Percentiles rank a stretch among this genome's conserved stretches.
Evolutionary conservation across 768 basidiomycete genomes (phyloP).

Genomic region (Hebeloma cylindrosporum): DNA sequence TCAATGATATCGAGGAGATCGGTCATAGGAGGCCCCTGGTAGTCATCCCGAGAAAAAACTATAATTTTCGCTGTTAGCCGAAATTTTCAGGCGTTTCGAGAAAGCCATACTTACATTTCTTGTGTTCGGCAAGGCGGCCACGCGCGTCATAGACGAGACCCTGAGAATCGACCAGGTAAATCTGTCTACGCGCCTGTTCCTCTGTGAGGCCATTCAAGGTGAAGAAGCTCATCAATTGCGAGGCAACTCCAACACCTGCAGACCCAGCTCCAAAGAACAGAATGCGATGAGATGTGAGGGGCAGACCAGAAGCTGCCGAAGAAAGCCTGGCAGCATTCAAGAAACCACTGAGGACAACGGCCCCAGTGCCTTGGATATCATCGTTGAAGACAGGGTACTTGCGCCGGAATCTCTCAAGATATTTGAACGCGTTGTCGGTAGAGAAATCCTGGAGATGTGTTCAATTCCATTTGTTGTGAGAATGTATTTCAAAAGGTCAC

Average conservation of each 20-base stretch:
- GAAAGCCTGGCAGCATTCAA: conserved; percentile 83
- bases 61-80: conserved; percentile 10
- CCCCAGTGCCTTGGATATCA: conserved; percentile 89
- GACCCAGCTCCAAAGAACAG: conserved; percentile 93
- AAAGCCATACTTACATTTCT: conserved; percentile 65
- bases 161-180: conserved; percentile 86
- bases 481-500: conserved; percentile 6
- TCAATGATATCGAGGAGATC: conserved; percentile 76
- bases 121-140: conserved; percentile 76
- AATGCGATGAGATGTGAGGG: conserved; percentile 75
- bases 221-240: conserved; percentile 88
- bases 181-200: conserved; percentile 72
- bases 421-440: conserved; percentile 87
- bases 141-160: conserved; percentile 80
- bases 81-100: neutral
- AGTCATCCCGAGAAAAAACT: conserved; percentile 85
- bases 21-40: conserved; percentile 72
- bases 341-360: conserved; percentile 89
- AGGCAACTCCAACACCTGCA: conserved; percentile 90
- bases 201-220: conserved; percentile 72
- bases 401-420: conserved; percentile 73
- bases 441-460: conserved; percentile 91
- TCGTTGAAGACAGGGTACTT: conserved; percentile 86
- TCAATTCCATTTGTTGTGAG: neutral
- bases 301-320: conserved; percentile 64